Evolutionary conservation across 345 rosid species (phyloP).

Genomic region (Sapria himalayana): DNA sequence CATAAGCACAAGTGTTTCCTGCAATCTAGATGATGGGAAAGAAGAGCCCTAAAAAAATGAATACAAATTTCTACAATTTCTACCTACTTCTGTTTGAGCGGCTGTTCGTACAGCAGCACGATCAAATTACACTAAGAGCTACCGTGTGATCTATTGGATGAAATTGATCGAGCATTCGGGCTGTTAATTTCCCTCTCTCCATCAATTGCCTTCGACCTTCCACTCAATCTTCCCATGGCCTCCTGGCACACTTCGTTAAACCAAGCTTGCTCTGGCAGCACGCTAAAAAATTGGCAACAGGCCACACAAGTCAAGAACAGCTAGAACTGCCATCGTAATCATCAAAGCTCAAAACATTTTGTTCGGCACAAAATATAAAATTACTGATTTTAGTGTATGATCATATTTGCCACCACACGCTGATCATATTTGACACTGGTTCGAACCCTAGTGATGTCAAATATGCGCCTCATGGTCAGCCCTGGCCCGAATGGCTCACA

Average conservation of each 20-base stretch:
- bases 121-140: too few relatives aligned
- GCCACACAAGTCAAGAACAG: conserved; percentile 1
- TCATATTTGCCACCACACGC: not conserved
- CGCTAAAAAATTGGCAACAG: conserved; percentile 19
- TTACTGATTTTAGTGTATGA: not conserved
- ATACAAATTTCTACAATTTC: too few relatives aligned
- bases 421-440: too few relatives aligned
- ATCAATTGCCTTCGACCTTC: conserved; percentile 50
- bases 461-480: too few relatives aligned
- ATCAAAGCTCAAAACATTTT: not conserved
- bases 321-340: too few relatives aligned
- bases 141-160: conserved; percentile 82
- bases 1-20: too few relatives aligned
- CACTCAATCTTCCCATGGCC: conserved; percentile 67
- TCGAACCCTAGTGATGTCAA: too few relatives aligned
- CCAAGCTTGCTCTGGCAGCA: conserved; percentile 84
- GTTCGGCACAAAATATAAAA: not conserved
- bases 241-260: conserved; percentile 69
- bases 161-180: conserved; percentile 94
- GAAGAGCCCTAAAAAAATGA: too few relatives aligned
- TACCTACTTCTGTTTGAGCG: too few relatives aligned
- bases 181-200: conserved; percentile 65
- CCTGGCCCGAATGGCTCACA: too few relatives aligned
- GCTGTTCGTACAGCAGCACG: too few relatives aligned
- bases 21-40: too few relatives aligned